A percentile compares a stretch with the other conserved stretches of the same genome.
These are phyloP conservation scores for Fusarium praegraminearum DNA, from an alignment of 2,329 filamentous ascomycete species.

Conservation along the genomic window DNA sequence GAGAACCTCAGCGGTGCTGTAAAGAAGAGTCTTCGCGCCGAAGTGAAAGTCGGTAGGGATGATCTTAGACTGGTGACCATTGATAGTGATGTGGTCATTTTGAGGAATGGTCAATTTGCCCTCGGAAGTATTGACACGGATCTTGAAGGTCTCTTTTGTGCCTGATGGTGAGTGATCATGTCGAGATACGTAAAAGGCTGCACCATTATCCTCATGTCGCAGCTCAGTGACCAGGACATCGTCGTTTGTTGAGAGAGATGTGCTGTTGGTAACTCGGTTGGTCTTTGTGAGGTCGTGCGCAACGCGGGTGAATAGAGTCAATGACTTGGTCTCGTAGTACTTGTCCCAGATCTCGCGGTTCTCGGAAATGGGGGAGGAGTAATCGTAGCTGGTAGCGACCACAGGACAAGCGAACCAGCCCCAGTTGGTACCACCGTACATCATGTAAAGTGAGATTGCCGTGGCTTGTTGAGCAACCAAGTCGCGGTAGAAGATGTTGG, in stretches of 20 bases:
- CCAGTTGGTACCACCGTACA: conserved; percentile 74
- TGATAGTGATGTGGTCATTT: conserved; percentile 62
- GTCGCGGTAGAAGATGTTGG: conserved; percentile 73
- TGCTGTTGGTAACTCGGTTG: conserved; percentile 57
- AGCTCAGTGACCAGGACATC: conserved; percentile 67
- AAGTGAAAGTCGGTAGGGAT: conserved; percentile 70
- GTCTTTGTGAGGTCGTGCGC: conserved; percentile 65
- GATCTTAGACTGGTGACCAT: conserved; percentile 73
- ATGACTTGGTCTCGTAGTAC: conserved; percentile 72
- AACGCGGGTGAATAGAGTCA: conserved; percentile 68
- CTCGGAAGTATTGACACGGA: conserved; percentile 67
- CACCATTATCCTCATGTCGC: conserved; percentile 67
- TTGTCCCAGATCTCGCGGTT: conserved; percentile 68
- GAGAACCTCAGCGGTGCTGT: conserved; percentile 67
- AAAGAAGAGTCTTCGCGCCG: conserved; percentile 63
- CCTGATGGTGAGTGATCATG: conserved; percentile 65
- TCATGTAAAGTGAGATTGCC: conserved; percentile 72
- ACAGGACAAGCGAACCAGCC: conserved; percentile 68
- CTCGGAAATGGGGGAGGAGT: conserved; percentile 71
- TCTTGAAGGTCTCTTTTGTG: conserved; percentile 64
- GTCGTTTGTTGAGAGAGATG: conserved; percentile 57
- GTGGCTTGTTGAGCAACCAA: conserved; percentile 70
- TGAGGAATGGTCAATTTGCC: conserved; percentile 67
- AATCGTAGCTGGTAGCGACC: conserved; percentile 72
- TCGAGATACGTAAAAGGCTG: conserved; percentile 69